phyloP scores from a whole-genome alignment of 2,329 filamentous ascomycete genomes.

The Colletotrichum shisoi region DNA sequence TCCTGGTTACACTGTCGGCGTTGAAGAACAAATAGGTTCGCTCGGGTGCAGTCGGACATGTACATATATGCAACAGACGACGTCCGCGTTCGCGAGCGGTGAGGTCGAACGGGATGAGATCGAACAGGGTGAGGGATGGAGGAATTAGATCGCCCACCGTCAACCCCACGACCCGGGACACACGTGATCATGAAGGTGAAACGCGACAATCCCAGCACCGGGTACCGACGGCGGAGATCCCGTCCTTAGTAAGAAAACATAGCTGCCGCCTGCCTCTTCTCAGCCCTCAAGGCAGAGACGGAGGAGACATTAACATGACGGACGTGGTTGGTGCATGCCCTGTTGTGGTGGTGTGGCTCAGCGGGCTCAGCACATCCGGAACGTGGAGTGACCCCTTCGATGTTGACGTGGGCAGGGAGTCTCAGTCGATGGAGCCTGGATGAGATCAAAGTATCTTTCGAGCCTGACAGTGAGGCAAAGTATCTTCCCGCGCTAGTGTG shows the following conservation, averaged over 20 bases:
- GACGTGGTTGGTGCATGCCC: constrained; percentile 31
- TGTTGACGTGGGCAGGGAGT: constrained; percentile 21
- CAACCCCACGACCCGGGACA: constrained; percentile 14
- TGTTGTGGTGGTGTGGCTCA: constrained; percentile 36
- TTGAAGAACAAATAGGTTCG: neutral
- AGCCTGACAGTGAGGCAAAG: neutral
- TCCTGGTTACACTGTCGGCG: neutral
- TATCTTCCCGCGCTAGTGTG: neutral
- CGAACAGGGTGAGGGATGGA: neutral
- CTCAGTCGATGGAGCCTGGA: constrained; percentile 4
- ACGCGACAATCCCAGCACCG: constrained; percentile 31
- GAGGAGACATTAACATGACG: constrained; percentile 16
- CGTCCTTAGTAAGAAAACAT: neutral
- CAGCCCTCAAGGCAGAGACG: neutral
- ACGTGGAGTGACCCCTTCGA: constrained; percentile 27
- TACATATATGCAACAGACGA: neutral
- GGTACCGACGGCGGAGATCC: constrained; percentile 25
- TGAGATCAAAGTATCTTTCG: neutral
- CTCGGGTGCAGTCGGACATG: neutral
- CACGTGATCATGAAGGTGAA: constrained; percentile 36
- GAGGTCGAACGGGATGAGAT: neutral
- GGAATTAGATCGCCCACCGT: constrained; percentile 1
- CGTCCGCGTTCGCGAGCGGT: constrained; percentile 1
- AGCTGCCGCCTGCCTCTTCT: neutral
- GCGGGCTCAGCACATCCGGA: constrained; percentile 23